Conservation (phyloP, 345 rosid species). For the Bruguiera sexangula region DNA sequence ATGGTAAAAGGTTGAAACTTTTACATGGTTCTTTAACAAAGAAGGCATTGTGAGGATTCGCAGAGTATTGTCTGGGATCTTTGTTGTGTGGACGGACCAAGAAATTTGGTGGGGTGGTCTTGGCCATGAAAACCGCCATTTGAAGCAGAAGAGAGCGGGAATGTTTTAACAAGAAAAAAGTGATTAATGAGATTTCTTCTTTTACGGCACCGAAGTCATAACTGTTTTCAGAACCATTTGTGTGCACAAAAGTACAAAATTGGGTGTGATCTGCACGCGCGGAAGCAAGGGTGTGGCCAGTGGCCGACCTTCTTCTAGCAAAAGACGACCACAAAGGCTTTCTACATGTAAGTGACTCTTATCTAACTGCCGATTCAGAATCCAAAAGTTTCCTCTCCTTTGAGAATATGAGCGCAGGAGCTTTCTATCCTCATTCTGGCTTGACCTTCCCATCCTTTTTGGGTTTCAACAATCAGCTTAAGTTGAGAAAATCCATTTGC, state of each 20-base stretch:
- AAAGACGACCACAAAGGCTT: background rate
- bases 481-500: slow-evolving; percentile 16
- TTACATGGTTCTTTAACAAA: slow-evolving; percentile 24
- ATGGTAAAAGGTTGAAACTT: slow-evolving; percentile 16
- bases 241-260: background rate
- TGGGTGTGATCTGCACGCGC: slow-evolving; percentile 25
- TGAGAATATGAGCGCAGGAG: slow-evolving; percentile 36
- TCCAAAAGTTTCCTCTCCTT: slow-evolving; percentile 5
- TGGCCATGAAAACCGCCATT: slow-evolving; percentile 38
- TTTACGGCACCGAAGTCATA: background rate
- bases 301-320: background rate
- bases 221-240: background rate
- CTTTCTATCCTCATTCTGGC: slow-evolving; percentile 22
- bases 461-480: slow-evolving; percentile 30
- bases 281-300: slow-evolving; percentile 14
- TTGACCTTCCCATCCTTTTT: slow-evolving; percentile 15
- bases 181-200: background rate
- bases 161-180: background rate
- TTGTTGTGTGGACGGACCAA: slow-evolving; percentile 15
- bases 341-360: slow-evolving; percentile 7
- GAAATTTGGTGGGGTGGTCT: slow-evolving; percentile 20
- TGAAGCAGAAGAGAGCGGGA: slow-evolving; percentile 13
- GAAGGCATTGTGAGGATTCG: slow-evolving; percentile 19
- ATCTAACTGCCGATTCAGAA: slow-evolving; percentile 20
- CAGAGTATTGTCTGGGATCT: slow-evolving; percentile 15